Evolutionary conservation across 805 yeast genomes (phyloP).

Genomic region (Cyberlindnera saturnus): DNA sequence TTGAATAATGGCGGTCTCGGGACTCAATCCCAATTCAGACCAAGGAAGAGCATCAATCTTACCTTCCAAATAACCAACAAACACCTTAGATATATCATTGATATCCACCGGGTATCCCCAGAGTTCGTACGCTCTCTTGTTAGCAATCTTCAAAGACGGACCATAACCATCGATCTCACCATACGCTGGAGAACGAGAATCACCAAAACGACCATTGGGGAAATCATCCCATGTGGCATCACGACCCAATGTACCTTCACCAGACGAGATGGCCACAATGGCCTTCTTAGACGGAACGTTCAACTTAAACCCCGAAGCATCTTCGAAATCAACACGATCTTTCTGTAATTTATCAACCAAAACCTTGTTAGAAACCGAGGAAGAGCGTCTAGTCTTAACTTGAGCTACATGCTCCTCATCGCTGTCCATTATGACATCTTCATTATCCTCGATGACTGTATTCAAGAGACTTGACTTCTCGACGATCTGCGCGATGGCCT

Average conservation of each 20-base stretch:
- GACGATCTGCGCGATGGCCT: slow-evolving; percentile 81
- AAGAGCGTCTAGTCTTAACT: slow-evolving; percentile 15
- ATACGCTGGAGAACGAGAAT: slow-evolving; percentile 91
- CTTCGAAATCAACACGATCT: slow-evolving; percentile 21
- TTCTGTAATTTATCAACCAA: slow-evolving; percentile 26
- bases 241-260: slow-evolving; percentile 77
- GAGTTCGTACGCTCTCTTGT: slow-evolving; percentile 55
- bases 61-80: slow-evolving; percentile 66
- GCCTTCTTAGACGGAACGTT: slow-evolving; percentile 42
- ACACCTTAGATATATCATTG: slow-evolving; percentile 58
- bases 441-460: slow-evolving; percentile 38
- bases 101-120: slow-evolving; percentile 75
- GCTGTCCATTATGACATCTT: slow-evolving; percentile 27
- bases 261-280: slow-evolving; percentile 72
- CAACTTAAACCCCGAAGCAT: slow-evolving; percentile 18
- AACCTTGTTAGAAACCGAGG: slow-evolving; percentile 35
- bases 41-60: slow-evolving; percentile 82
- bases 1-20: slow-evolving; percentile 90
- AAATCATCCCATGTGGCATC: slow-evolving; percentile 97
- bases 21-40: slow-evolving; percentile 78
- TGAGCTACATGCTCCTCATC: slow-evolving; percentile 12
- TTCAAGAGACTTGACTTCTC: slow-evolving; percentile 52
- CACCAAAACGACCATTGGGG: slow-evolving; percentile 94
- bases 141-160: slow-evolving; percentile 74
- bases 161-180: slow-evolving; percentile 99